Percentiles rank a stretch among this genome's conserved stretches.
These are phyloP conservation scores for Gossypium australe DNA, from an alignment of 345 rosid species.

Conservation along the genomic window DNA sequence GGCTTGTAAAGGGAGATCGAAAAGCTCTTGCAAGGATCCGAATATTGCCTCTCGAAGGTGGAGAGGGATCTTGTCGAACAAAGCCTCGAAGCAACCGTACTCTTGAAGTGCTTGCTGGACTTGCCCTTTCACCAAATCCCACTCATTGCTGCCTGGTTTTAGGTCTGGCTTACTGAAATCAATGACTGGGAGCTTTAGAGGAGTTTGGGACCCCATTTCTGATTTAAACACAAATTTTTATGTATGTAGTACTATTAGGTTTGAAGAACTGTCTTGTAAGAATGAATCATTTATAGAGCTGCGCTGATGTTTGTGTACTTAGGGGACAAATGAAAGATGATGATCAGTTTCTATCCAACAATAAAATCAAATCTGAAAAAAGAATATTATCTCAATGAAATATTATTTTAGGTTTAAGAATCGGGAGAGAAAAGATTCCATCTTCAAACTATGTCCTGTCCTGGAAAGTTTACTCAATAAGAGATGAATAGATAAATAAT, in stretches of 20 bases:
- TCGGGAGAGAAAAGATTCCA: neutral
- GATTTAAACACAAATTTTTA: neutral
- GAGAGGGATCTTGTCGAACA: conserved; percentile 33
- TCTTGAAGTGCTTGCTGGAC: conserved; percentile 47
- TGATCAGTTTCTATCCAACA: neutral
- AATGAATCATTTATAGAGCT: neutral
- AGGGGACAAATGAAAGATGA: neutral
- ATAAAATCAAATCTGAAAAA: neutral
- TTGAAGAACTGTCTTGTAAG: neutral
- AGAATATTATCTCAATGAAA: neutral
- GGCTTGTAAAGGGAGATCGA: conserved; percentile 50
- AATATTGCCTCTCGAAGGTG: conserved; percentile 31
- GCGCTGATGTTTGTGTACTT: neutral
- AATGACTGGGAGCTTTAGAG: conserved; percentile 35
- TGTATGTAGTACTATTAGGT: neutral
- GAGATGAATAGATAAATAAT: no score
- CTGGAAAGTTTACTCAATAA: neutral
- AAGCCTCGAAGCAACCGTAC: conserved; percentile 67
- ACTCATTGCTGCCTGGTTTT: conserved; percentile 36
- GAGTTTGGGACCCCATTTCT: conserved; percentile 39
- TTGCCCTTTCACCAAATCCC: conserved; percentile 35
- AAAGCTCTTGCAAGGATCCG: conserved; percentile 40
- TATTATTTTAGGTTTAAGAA: neutral
- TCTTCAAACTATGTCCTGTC: neutral
- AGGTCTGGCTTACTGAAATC: conserved; percentile 37